These are phyloP conservation scores for Paraconiothyrium brasiliense DNA, from an alignment of 2,329 filamentous ascomycete genomes.

Conservation along the genomic window DNA sequence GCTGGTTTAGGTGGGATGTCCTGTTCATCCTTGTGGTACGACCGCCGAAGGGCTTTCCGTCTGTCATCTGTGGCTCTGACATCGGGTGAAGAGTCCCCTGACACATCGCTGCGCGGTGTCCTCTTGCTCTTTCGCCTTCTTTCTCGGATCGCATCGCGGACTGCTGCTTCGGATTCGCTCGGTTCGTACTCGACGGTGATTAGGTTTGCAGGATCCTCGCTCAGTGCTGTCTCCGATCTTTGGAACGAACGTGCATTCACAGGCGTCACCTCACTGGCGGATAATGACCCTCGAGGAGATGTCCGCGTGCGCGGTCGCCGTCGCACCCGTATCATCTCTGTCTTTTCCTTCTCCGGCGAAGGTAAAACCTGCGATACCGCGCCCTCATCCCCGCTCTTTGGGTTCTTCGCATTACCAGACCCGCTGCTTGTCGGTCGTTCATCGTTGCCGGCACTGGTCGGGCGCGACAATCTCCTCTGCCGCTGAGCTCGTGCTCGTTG, in stretches of 20 bases:
- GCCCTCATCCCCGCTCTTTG: conserved; percentile 29
- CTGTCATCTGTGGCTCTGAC: conserved; percentile 23
- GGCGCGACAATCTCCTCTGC: conserved; percentile 41
- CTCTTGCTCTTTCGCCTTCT: conserved; percentile 40
- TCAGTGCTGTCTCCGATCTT: conserved; percentile 37
- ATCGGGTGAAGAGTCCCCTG: conserved; percentile 38
- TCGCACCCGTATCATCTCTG: conserved; percentile 41
- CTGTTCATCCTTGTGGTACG: conserved; percentile 38
- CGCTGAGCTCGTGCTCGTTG: conserved; percentile 35
- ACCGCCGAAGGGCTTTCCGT: conserved; percentile 36
- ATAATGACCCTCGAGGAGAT: conserved; percentile 45
- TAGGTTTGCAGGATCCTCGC: conserved; percentile 33
- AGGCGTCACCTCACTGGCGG: conserved; percentile 40
- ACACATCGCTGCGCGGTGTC: conserved; percentile 35
- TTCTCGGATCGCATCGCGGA: conserved; percentile 37
- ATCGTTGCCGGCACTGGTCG: conserved; percentile 42
- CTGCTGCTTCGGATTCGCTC: conserved; percentile 26
- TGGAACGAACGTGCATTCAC: conserved; percentile 28
- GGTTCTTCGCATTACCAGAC: conserved; percentile 39
- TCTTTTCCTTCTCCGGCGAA: conserved; percentile 27
- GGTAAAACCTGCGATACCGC: conserved; percentile 31
- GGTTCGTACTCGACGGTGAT: conserved; percentile 43
- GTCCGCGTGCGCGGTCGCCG: conserved; percentile 38
- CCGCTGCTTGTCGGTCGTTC: conserved; percentile 45
- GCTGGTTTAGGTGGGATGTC: conserved; percentile 25